A percentile compares a stretch with the other conserved stretches of the same genome.
phyloP scores from a whole-genome alignment of 106 monocot species.

The Ottelia alismoides region DNA sequence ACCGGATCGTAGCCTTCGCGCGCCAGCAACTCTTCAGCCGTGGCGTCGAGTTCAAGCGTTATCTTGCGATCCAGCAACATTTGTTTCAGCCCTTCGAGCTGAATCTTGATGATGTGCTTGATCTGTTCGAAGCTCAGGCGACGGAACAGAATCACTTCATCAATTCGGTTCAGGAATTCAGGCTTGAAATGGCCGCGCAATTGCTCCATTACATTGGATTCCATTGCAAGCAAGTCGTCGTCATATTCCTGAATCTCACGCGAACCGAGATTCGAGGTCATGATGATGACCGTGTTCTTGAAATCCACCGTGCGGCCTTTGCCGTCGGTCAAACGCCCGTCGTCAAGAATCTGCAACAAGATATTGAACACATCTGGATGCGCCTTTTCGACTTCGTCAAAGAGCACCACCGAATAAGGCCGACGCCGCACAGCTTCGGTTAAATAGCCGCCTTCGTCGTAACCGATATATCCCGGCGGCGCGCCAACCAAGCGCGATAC shows the following conservation, averaged over 20 bases:
- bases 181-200: conserved; percentile 37
- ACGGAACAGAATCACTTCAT: conserved; percentile 46
- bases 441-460: conserved; percentile 45
- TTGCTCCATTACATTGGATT: too few relatives aligned
- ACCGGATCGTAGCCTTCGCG: too few relatives aligned
- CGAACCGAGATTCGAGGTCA: conserved; percentile 51
- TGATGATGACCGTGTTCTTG: conserved; percentile 41
- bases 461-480: conserved; percentile 63
- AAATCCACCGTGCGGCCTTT: conserved; percentile 53
- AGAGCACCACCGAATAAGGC: conserved; percentile 36
- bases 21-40: too few relatives aligned
- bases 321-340: conserved; percentile 43
- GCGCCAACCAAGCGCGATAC: conserved; percentile 62
- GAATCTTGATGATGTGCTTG: too few relatives aligned
- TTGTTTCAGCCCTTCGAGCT: too few relatives aligned
- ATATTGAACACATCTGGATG: too few relatives aligned
- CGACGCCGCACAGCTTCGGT: conserved; percentile 43
- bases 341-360: conserved; percentile 37
- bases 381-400: too few relatives aligned
- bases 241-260: too few relatives aligned
- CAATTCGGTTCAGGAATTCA: conserved; percentile 38
- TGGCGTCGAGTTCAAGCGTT: too few relatives aligned
- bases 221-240: too few relatives aligned
- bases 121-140: too few relatives aligned
- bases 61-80: too few relatives aligned